phyloP scores from a whole-genome alignment of 306 rosid genomes.

The Oemleria cerasiformis region DNA sequence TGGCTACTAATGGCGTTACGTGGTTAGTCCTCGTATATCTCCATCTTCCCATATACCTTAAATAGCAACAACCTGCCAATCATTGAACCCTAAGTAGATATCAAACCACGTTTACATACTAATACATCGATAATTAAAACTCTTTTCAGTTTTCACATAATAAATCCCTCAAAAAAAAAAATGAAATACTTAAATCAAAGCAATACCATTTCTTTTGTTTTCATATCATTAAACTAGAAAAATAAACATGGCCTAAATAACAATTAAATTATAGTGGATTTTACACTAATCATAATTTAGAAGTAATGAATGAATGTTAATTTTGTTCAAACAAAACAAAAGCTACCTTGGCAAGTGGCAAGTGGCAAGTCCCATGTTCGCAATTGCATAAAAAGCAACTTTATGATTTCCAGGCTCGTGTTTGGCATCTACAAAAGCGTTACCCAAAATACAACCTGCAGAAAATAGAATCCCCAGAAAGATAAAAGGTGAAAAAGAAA shows the following conservation, averaged over 20 bases:
- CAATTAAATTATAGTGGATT: too few species aligned
- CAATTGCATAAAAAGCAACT: not conserved
- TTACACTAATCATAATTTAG: too few species aligned
- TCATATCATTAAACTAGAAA: too few species aligned
- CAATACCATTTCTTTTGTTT: too few species aligned
- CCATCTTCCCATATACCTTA: not conserved
- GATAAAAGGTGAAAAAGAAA: not conserved
- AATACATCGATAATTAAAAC: too few species aligned
- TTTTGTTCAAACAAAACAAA: too few species aligned
- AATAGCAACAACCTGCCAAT: not conserved
- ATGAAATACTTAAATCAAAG: too few species aligned
- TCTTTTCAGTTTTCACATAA: too few species aligned
- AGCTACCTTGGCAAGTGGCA: not conserved
- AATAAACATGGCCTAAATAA: too few species aligned
- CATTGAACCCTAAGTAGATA: not conserved
- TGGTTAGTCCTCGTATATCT: not conserved
- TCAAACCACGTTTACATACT: not conserved
- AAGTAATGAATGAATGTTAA: too few species aligned
- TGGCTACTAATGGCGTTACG: not conserved
- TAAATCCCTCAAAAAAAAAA: too few species aligned
- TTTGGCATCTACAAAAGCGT: not conserved
- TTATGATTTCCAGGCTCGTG: not conserved
- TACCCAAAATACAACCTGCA: not conserved
- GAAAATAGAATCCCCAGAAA: not conserved
- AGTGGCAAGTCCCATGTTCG: too few species aligned